Evolutionary conservation across 106 monocot species (phyloP), one percentile per base, ranked within the genome.

Genomic region (Alisma plantagoaquatica): DNA sequence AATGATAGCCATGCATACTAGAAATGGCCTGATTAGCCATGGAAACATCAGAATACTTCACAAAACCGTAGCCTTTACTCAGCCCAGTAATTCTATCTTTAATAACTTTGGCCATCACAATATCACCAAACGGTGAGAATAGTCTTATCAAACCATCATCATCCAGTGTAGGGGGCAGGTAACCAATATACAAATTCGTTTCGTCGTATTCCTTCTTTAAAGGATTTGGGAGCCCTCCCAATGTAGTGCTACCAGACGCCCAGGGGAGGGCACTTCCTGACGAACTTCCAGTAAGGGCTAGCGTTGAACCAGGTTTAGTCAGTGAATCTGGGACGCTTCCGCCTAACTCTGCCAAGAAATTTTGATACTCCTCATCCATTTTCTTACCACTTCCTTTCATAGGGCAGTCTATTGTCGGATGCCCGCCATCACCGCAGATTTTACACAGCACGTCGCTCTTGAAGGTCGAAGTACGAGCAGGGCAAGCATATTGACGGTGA

Each of bases 1-100:
- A 46, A 55, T 80, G 66, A 57, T 84, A 84, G 1, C 94, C 84
- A 64, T 96, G 65, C 94, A 96, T 88, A 11, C 69, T 72, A 54
- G 77, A 60, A 20, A 84, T 88, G 16, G 88, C 88, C 23, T 73
- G 75, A 51, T 81, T 88, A 2, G 94, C 88, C 78, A 70, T 62
- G 3, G 74, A 27, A 0, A 76, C 77, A 70, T 84, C 75, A 27
- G 80, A 54, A 44, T 96, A 96, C 75, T 88, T 96, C 20, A 96
- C 88, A 76, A 88, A 96, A 16, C 94, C 88, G 66, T 88, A 96
- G 10, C 94, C 94, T 69, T 78, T 96, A 75, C 75, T 88, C 27
- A 73, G 22, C 19, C 81, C 84, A 46, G 80, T 81, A 12, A 72
- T 46, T 18, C 78, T 64, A 54, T 96, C 94, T 62, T 88, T 96